phyloP scores from a whole-genome alignment of 495 filamentous ascomycete genomes.

The Pseudevernia furfuracea region DNA sequence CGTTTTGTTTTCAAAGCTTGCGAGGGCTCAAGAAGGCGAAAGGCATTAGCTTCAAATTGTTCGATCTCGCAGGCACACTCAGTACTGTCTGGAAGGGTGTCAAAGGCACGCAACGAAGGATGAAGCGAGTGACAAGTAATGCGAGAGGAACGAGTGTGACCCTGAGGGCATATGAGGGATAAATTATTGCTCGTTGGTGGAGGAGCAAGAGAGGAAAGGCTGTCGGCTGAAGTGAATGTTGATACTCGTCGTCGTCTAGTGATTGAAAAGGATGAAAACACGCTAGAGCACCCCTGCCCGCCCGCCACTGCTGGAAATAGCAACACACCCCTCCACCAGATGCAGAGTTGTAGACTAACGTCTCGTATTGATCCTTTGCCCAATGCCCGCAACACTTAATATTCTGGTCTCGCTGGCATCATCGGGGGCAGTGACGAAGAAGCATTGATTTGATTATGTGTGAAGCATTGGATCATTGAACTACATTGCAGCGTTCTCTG shows the following conservation, averaged over 20 bases:
- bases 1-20: background rate
- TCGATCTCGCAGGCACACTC: background rate
- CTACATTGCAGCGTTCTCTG: no score
- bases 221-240: background rate
- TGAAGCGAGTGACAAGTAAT: background rate
- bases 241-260: background rate
- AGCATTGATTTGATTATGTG: no score
- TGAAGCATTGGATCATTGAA: no score
- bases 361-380: slow-evolving; percentile 3
- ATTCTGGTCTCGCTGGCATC: no score
- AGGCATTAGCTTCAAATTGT: background rate
- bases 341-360: background rate
- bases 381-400: no score
- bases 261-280: background rate
- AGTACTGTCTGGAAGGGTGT: background rate
- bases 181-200: background rate
- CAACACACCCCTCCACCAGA: background rate
- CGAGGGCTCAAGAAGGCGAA: no score
- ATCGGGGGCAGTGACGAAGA: no score
- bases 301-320: background rate
- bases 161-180: background rate
- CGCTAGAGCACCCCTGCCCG: background rate
- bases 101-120: background rate
- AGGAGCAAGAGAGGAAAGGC: background rate
- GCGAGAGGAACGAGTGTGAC: background rate